Percentiles rank a stretch among this genome's conserved stretches.
These are phyloP conservation scores for Proteromonas lacertae DNA, from an alignment of 352 stramenopile species.

Conservation along the genomic window DNA sequence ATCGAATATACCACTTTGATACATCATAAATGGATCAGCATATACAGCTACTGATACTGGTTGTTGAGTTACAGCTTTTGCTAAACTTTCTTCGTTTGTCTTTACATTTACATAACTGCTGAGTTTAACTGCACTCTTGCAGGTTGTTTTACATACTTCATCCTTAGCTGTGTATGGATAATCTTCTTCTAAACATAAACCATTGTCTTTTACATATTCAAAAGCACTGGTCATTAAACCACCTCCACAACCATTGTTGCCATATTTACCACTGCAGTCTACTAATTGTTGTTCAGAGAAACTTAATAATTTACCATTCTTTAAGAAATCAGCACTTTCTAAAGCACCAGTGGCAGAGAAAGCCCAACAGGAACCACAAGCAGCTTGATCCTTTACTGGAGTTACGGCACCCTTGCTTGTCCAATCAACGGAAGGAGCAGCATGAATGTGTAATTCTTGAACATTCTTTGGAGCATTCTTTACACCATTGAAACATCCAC, in stretches of 20 bases:
- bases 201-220: conserved; percentile 55
- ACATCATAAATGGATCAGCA: conserved; percentile 69
- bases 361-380: conserved; percentile 88
- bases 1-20: conserved; percentile 45
- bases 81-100: conserved; percentile 31
- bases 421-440: conserved; percentile 61
- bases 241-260: conserved; percentile 66
- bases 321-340: conserved; percentile 68
- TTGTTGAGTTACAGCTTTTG: conserved; percentile 43
- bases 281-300: conserved; percentile 89
- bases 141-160: conserved; percentile 10
- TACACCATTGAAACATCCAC: conserved; percentile 13
- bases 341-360: conserved; percentile 88
- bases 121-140: conserved; percentile 29
- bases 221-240: conserved; percentile 90
- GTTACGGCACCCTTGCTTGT: conserved; percentile 57
- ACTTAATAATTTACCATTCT: conserved; percentile 40
- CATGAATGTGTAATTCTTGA: conserved; percentile 12
- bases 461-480: conserved; percentile 5
- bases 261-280: conserved; percentile 47
- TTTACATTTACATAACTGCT: conserved; percentile 32
- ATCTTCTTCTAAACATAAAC: conserved; percentile 61
- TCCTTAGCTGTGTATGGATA: conserved; percentile 56
- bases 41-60: conserved; percentile 68
- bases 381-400: conserved; percentile 84